Evolutionary conservation across 2,329 filamentous ascomycete genomes (phyloP).

Genomic region (Fusarium virguliforme): DNA sequence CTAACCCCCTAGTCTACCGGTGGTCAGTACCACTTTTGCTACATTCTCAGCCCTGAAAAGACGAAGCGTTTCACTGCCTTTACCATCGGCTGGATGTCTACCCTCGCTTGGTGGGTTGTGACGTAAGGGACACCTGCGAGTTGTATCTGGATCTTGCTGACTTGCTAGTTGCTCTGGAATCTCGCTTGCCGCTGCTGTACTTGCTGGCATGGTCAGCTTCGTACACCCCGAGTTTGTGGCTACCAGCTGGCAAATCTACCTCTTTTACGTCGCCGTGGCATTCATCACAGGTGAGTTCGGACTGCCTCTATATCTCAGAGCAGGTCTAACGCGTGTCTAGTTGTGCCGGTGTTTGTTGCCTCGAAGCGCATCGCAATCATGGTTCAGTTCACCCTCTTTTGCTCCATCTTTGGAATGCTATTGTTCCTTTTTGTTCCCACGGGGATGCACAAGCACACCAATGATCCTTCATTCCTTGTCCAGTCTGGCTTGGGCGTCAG

Average conservation of each 20-base stretch:
- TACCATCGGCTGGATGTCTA: constrained; percentile 26
- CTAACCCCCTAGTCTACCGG: constrained; percentile 24
- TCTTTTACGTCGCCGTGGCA: constrained; percentile 21
- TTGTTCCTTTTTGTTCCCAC: constrained; percentile 16
- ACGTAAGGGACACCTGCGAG: constrained; percentile 6
- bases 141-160: neutral
- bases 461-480: constrained; percentile 16
- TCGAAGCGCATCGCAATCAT: constrained; percentile 18
- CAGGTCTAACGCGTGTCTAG: neutral
- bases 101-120: constrained; percentile 33
- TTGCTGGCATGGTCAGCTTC: constrained; percentile 24
- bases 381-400: constrained; percentile 15
- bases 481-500: constrained; percentile 17
- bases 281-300: constrained; percentile 19
- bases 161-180: constrained; percentile 27
- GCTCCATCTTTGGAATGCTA: constrained; percentile 20
- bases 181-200: constrained; percentile 12
- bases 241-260: constrained; percentile 25
- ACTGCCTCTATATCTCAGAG: neutral
- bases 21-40: constrained; percentile 36
- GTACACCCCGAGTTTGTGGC: constrained; percentile 5
- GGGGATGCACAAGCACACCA: constrained; percentile 20
- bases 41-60: constrained; percentile 26
- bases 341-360: constrained; percentile 20
- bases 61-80: constrained; percentile 26